Base-by-base conservation (phyloP, 768 basidiomycete genomes). In the Boletus patriciae region DNA sequence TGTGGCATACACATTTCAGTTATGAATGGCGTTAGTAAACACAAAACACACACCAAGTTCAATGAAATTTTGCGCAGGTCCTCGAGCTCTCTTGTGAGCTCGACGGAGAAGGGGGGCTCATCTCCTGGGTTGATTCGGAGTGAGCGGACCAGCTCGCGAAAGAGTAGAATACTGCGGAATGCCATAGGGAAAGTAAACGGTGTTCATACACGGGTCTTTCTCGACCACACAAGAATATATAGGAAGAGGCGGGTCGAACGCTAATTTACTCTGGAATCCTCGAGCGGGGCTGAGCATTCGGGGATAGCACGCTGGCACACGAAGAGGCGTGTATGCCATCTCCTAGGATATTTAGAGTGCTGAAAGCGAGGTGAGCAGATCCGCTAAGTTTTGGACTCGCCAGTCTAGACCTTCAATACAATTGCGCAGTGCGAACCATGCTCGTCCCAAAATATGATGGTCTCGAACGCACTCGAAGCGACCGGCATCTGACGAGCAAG, bases 31-130 rank as follows among this genome's bases (percentile, higher is more conserved):
- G 19, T n/a, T 19, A 31, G 11, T 6, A 27, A 29, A 31, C 6
- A 27, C 13, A n/a, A 6, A 33, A 37, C 21, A 47, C 46, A 46
- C 48, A 65, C 71, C 54, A 71, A 18, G 48, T 52, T 65, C 6
- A 71, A 47, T 15, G 55, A 59, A 36, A 59, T 27, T 50, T 62
- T 71, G 21, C 71, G 61, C 46, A 48, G 42, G 46, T 69, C 65
- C 13, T 62, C 40, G 2, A 69, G 57, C 33, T 70, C 61, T 58
- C 49, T 62, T 31, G 57, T 16, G 38, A 64, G 59, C 31, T 68
- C 66, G 38, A 55, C 12, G 12, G 54, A 47, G 21, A 52, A 19
- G 11, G 57, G 33, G 15, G 36, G 18, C 6, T 63, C 63, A 12
- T 50, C 47, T 18, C 10, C 41, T 21, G 41, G 25, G 37, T 46